Evolutionary conservation across 2,329 filamentous ascomycete genomes (phyloP).

Genomic region (Cladosporium austrohemisphaericum): DNA sequence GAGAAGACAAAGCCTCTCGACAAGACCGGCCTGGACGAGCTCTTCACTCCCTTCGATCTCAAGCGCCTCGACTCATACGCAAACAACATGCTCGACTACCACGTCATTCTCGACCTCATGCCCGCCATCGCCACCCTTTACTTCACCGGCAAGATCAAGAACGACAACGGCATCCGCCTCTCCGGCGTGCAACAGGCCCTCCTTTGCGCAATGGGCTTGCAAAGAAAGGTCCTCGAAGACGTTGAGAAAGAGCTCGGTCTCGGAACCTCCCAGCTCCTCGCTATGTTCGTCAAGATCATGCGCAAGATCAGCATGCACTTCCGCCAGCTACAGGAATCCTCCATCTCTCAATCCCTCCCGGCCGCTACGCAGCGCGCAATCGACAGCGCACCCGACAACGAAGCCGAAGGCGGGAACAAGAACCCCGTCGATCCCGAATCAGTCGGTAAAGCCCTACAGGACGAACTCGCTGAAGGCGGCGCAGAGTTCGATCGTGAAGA

Average conservation of each 20-base stretch:
- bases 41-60: slow-evolving; percentile 86
- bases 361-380: slow-evolving; percentile 31
- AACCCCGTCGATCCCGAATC: slow-evolving; percentile 38
- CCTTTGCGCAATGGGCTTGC: slow-evolving; percentile 83
- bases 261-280: slow-evolving; percentile 73
- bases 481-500: slow-evolving; percentile 66
- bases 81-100: slow-evolving; percentile 96
- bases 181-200: slow-evolving; percentile 82
- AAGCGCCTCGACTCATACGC: slow-evolving; percentile 94
- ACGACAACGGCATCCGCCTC: slow-evolving; percentile 55
- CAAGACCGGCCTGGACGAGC: slow-evolving; percentile 70
- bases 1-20: slow-evolving; percentile 56
- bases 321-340: slow-evolving; percentile 67
- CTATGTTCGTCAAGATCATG: slow-evolving; percentile 96
- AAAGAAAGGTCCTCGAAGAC: slow-evolving; percentile 80
- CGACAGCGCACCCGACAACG: slow-evolving; percentile 29
- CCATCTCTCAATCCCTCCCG: slow-evolving; percentile 49
- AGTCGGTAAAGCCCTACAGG: slow-evolving; percentile 58
- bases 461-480: slow-evolving; percentile 80
- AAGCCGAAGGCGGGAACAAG: slow-evolving; percentile 49
- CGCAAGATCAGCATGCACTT: slow-evolving; percentile 82
- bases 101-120: slow-evolving; percentile 90
- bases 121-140: slow-evolving; percentile 78
- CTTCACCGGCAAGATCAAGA: slow-evolving; percentile 69
- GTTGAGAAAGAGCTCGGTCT: slow-evolving; percentile 75